These are phyloP conservation scores for Jamesozyma lodderae DNA, from an alignment of 805 yeast species.

Conservation along the genomic window DNA sequence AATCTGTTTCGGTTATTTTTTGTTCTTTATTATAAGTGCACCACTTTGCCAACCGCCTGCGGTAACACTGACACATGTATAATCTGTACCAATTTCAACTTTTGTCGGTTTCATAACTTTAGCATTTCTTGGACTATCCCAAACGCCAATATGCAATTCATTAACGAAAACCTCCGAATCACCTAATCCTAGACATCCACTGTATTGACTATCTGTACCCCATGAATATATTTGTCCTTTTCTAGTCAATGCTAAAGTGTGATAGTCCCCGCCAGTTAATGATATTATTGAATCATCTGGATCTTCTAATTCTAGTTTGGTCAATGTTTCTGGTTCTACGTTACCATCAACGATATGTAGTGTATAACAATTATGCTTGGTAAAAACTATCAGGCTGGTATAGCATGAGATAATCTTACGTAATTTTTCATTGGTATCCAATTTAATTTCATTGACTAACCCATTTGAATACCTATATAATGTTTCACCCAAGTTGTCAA, in stretches of 20 bases:
- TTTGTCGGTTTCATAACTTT: slow-evolving; percentile 37
- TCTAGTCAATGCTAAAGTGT: slow-evolving; percentile 50
- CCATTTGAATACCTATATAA: slow-evolving; percentile 29
- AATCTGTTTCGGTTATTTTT: too few relatives aligned
- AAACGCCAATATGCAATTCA: slow-evolving; percentile 21
- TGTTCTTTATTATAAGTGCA: slow-evolving; percentile 40
- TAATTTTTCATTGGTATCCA: slow-evolving; percentile 30
- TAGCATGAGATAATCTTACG: slow-evolving; percentile 48
- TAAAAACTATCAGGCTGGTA: slow-evolving; percentile 45
- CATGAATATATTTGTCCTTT: slow-evolving; percentile 52
- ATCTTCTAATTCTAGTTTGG: slow-evolving; percentile 17
- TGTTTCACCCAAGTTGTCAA: slow-evolving; percentile 38
- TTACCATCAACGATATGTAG: slow-evolving; percentile 14
- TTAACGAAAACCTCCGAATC: slow-evolving; percentile 15
- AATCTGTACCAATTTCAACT: slow-evolving; percentile 30
- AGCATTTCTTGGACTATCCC: slow-evolving; percentile 25
- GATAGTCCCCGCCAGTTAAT: slow-evolving; percentile 65
- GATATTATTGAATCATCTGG: slow-evolving; percentile 43
- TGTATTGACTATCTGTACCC: slow-evolving; percentile 54
- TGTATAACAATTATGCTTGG: slow-evolving; percentile 37
- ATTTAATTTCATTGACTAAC: slow-evolving; percentile 6
- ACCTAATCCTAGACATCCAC: slow-evolving; percentile 72
- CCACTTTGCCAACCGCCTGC: slow-evolving; percentile 81
- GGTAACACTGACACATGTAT: slow-evolving; percentile 49
- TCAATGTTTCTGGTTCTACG: slow-evolving; percentile 9